Base-by-base conservation (phyloP, 2,329 filamentous ascomycete species). In the Bipolaris cookei region DNA sequence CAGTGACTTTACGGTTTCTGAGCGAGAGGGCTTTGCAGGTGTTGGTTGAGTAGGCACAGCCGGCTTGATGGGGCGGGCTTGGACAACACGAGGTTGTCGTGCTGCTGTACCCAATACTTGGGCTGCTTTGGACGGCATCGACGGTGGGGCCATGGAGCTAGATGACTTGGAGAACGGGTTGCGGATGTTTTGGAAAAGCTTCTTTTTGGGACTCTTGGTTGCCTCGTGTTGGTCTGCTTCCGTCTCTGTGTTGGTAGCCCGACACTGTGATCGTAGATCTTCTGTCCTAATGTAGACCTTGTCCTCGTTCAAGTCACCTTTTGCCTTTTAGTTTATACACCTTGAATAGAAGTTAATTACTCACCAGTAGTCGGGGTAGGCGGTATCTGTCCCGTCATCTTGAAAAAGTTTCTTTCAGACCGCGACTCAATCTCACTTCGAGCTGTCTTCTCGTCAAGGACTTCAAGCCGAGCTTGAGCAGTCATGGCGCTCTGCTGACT, bases 371-470 rank as follows among this genome's bases (percentile, higher is more conserved):
- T 60, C 1, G 68, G 65, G n/a, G 66, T 66, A 11, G 64, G 64
- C 14, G 71, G 68, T 3, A 67, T 44, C 30, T 73, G 70, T 7
- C 69, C 68, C 59, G 66, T 75, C 70, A 67, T 70, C 59, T 71
- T 71, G 64, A 67, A 74, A 48, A 69, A 59, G 59, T 61, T 72
- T 47, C 51, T 70, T 65, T 81, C 79, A 1, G 63, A 66, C 28
- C 68, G 70, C 20, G 74, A 70, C 63, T 82, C 80, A 25, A 81
- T 76, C 37, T 68, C 65, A 13, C 67, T 77, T 52, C 79, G 74
- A 10, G 63, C 62, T 1, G 79, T 80, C 13, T 70, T 72, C 37
- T 69, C 51, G 41, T 75, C 58, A 35, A 73, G 62, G 10, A 41
- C 50, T 45, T 66, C 64, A 6, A 67, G 42, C n/a, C 60, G 58